Conservation (phyloP, 805 yeast genomes). For the Jamesozyma rosinii region DNA sequence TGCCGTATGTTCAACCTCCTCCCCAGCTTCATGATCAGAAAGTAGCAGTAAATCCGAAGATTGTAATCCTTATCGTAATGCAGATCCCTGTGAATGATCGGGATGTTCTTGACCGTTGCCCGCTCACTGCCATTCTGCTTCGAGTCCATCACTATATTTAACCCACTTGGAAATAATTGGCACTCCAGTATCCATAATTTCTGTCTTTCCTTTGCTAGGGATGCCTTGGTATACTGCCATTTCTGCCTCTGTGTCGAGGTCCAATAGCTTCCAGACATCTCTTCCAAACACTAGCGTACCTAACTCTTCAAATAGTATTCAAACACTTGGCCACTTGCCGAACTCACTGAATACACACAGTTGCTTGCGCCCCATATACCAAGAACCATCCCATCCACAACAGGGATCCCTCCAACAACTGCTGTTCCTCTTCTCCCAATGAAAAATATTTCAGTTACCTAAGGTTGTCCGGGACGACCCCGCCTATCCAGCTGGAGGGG, state of each 20-base stretch:
- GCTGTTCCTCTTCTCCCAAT: no score
- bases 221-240: slow-evolving; percentile 72
- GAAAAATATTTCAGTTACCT: neutral
- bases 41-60: slow-evolving; percentile 72
- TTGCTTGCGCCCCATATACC: no score
- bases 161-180: slow-evolving; percentile 29
- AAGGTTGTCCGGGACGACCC: neutral
- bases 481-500: no score
- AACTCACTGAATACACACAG: no score
- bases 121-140: slow-evolving; percentile 10
- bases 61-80: slow-evolving; percentile 44
- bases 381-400: no score
- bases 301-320: no score
- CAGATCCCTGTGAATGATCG: slow-evolving; percentile 33
- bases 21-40: slow-evolving; percentile 65
- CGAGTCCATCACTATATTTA: slow-evolving; percentile 28
- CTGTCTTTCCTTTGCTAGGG: slow-evolving; percentile 39
- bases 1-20: slow-evolving; percentile 71
- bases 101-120: slow-evolving; percentile 33
- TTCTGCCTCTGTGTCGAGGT: slow-evolving; percentile 65
- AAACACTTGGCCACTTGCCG: no score
- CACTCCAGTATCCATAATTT: slow-evolving; percentile 34
- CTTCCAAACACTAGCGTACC: no score
- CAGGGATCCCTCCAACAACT: no score
- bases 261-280: slow-evolving; percentile 81